These are phyloP conservation scores for Aspergillus pseudonomiae DNA, from an alignment of 2,329 filamentous ascomycete species.

Conservation along the genomic window DNA sequence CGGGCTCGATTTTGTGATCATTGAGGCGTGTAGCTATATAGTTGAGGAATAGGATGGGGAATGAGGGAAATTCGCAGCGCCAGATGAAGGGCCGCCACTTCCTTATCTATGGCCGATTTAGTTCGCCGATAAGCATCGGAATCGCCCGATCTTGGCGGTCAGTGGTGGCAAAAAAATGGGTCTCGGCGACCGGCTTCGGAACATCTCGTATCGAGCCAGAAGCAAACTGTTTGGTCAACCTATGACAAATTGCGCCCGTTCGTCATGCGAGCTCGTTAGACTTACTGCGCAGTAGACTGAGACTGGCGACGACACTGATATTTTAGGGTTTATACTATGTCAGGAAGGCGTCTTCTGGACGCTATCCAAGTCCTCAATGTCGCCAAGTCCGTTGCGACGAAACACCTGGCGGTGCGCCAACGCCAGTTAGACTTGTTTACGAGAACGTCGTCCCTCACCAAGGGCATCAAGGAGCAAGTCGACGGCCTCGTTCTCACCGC, in stretches of 20 bases:
- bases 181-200: conserved; percentile 14
- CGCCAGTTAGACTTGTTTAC: conserved; percentile 66
- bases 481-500: conserved; percentile 64
- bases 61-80: not conserved
- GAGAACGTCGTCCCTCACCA: conserved; percentile 66
- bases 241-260: not conserved
- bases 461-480: conserved; percentile 63
- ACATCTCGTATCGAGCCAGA: not conserved
- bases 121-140: conserved; percentile 13
- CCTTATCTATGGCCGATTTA: conserved; percentile 15
- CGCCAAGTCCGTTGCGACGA: conserved; percentile 67
- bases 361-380: conserved; percentile 70
- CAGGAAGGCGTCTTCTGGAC: conserved; percentile 69
- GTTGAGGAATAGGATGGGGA: not conserved
- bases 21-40: conserved; percentile 14
- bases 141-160: conserved; percentile 16
- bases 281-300: too few species aligned
- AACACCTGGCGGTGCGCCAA: conserved; percentile 62
- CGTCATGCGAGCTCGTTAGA: conserved; percentile 25
- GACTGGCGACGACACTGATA: not conserved
- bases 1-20: conserved; percentile 24
- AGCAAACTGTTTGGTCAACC: conserved; percentile 1
- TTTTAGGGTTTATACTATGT: conserved; percentile 43
- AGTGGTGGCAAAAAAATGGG: conserved; percentile 15
- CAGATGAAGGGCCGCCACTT: not conserved